Evolutionary conservation across 768 basidiomycete genomes (phyloP), one percentile per base, ranked within the genome.

Genomic region (Suillus occidentalis): DNA sequence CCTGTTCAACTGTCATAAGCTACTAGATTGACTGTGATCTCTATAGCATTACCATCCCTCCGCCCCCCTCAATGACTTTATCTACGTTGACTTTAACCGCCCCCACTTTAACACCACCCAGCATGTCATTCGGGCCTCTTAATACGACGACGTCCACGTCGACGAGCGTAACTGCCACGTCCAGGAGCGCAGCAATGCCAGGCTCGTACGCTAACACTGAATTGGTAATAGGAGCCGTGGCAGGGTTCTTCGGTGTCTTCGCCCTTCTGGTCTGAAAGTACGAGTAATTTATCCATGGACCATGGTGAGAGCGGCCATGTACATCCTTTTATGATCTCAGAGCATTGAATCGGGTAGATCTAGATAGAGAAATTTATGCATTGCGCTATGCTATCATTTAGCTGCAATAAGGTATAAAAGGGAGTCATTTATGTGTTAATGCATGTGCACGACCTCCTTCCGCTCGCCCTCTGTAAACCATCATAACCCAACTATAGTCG

Each of bases 401-500:
- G 25, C 10, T 6, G 25, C 18, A 5, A 42, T 25, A 28, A 59
- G 10, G 25, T 42, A 40, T 39, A 57, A 25, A 40, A 22, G 8
- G 12, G 5, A 28, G 16, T 40, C 39, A 40, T 58, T 2, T 55
- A 52, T 7, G 31, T 20, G 53, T 55, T 53, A 9, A 28, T 12
- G 9, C 22, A 39, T 25, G 4, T 3, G 10, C 10, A 13, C 14
- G 36, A 63, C 62, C 25, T 10, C 49, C 14, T 22, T 1, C 31
- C 65, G 63, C 7, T 61, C 10, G 10, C 60, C 63, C 10, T 67
- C 67, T 31, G 72, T 62, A 28, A 65, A 49, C 62, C 82, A 83
- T 37, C 97, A 83, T 79, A 92, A 40, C 92, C 92, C 70, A 92
- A 81, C 65, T 85, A 97, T 81, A 1, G 34, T 8, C 0, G 87